phyloP scores from a whole-genome alignment of 768 basidiomycete genomes.

The Rhizopogon vinicolor region DNA sequence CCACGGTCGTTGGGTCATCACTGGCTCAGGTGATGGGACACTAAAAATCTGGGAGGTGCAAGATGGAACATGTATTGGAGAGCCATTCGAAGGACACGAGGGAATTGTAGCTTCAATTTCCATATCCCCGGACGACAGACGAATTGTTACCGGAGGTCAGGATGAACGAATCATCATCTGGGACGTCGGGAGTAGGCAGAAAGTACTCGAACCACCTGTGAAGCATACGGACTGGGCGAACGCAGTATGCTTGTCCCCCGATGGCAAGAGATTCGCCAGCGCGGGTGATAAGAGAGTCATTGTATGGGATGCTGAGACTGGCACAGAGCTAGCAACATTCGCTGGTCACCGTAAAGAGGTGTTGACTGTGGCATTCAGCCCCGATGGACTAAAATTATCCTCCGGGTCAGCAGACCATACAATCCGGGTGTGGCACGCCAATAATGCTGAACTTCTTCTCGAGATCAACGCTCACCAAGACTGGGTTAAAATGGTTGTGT shows the following conservation, averaged over 20 bases:
- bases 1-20: neutral
- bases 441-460: too few relatives aligned
- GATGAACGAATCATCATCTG: slow-evolving; percentile 67
- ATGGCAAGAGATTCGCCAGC: neutral
- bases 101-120: neutral
- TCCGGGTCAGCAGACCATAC: slow-evolving; percentile 89
- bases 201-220: neutral
- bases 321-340: neutral
- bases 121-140: slow-evolving; percentile 5
- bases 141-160: neutral
- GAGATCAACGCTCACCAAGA: too few relatives aligned
- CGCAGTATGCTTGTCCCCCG: neutral
- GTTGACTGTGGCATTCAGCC: slow-evolving; percentile 59
- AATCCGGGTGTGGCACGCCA: slow-evolving; percentile 59
- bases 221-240: slow-evolving; percentile 1
- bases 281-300: neutral
- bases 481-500: too few relatives aligned
- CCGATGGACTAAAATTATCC: slow-evolving; percentile 65
- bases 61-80: neutral
- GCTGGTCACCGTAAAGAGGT: neutral
- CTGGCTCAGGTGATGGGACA: neutral
- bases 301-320: neutral
- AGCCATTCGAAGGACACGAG: slow-evolving; percentile 1
- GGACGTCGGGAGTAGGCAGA: neutral
- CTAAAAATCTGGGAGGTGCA: slow-evolving; percentile 1